Percentiles rank a stretch among this genome's conserved stretches.
Conservation (phyloP, 331 rosid genomes). For the Quercus lobata region DNA sequence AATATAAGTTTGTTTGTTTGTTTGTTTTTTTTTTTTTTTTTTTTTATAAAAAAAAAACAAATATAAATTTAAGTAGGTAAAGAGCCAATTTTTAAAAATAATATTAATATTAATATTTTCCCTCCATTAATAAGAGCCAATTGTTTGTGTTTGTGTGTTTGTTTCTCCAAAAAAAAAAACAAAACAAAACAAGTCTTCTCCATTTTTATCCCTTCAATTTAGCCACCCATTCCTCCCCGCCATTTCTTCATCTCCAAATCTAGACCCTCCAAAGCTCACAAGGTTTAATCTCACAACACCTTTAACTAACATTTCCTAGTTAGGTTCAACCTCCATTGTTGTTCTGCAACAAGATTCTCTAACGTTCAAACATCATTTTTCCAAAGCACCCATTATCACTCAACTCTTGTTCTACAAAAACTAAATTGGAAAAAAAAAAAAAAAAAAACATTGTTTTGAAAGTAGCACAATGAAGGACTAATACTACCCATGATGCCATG, state of each 20-base stretch:
- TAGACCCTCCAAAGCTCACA: constrained; percentile 22
- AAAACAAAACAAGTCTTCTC: too few species aligned
- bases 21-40: too few species aligned
- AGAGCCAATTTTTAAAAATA: too few species aligned
- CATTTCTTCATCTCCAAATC: constrained; percentile 53
- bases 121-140: too few species aligned
- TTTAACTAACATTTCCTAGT: constrained; percentile 24
- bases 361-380: not conserved
- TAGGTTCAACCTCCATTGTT: constrained; percentile 5
- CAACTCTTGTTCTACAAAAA: not conserved
- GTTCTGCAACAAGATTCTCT: not conserved
- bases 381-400: not conserved
- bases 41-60: too few species aligned
- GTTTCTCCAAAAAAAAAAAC: too few species aligned
- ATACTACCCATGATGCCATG: constrained; percentile 14
- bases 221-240: constrained; percentile 65
- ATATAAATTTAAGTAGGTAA: too few species aligned
- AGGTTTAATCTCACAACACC: constrained; percentile 13
- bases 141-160: too few species aligned
- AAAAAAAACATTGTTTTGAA: not conserved
- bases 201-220: constrained; percentile 23
- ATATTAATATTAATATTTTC: too few species aligned
- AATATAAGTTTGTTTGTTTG: too few species aligned
- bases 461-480: not conserved
- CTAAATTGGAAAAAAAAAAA: not conserved